phyloP scores from a whole-genome alignment of 2,329 filamentous ascomycete genomes.

The Lizonia empirigonia region DNA sequence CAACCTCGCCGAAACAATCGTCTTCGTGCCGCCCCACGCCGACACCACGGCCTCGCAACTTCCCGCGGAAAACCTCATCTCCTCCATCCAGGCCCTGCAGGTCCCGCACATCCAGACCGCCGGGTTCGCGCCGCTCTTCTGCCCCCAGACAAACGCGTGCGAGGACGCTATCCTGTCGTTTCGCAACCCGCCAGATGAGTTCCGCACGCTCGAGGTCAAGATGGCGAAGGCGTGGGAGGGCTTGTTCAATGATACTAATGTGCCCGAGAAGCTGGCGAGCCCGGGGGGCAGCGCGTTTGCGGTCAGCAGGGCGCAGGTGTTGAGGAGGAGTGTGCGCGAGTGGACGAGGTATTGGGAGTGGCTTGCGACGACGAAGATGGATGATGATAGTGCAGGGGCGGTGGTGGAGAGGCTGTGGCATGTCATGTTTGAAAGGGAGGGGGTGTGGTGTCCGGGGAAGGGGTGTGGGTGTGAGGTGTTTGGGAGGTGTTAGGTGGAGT shows the following conservation, averaged over 20 bases:
- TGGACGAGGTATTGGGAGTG: slow-evolving; percentile 37
- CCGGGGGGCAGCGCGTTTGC: slow-evolving; percentile 52
- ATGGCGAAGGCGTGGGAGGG: slow-evolving; percentile 50
- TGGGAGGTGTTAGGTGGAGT: slow-evolving; percentile 17
- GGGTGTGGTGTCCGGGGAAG: slow-evolving; percentile 31
- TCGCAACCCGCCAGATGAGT: slow-evolving; percentile 25
- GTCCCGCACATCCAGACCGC: slow-evolving; percentile 45
- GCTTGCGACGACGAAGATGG: slow-evolving; percentile 32
- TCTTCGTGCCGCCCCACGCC: slow-evolving; percentile 25
- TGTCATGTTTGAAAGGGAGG: slow-evolving; percentile 31
- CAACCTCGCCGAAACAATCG: slow-evolving; percentile 22
- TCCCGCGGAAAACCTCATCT: background rate
- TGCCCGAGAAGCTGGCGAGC: slow-evolving; percentile 52
- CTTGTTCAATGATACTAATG: slow-evolving; percentile 46
- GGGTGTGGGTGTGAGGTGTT: slow-evolving; percentile 40
- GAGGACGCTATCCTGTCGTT: slow-evolving; percentile 43
- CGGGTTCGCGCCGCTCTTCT: slow-evolving; percentile 51
- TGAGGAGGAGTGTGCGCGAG: slow-evolving; percentile 32
- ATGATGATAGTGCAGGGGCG: slow-evolving; percentile 33
- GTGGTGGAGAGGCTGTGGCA: slow-evolving; percentile 38
- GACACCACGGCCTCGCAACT: background rate
- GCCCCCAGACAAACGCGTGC: slow-evolving; percentile 45
- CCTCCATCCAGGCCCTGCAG: slow-evolving; percentile 35
- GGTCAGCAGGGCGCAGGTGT: slow-evolving; percentile 37
- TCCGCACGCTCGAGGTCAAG: slow-evolving; percentile 32